These are phyloP conservation scores for Phyllostachys edulis DNA, from an alignment of 176 grass and related monocot genomes.

Conservation along the genomic window DNA sequence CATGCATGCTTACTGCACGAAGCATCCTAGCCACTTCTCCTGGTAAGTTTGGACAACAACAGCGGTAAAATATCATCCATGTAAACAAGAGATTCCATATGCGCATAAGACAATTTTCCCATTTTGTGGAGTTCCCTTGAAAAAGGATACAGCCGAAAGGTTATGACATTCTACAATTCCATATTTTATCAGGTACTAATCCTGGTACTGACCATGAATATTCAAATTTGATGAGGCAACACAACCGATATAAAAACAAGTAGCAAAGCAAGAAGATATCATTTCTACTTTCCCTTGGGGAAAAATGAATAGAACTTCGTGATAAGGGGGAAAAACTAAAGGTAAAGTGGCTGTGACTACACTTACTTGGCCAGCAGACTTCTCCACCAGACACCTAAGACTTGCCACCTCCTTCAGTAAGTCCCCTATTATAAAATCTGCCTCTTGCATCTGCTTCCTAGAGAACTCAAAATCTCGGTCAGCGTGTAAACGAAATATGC, in stretches of 20 bases:
- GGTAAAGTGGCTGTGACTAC: not conserved
- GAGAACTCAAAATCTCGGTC: constrained; percentile 85
- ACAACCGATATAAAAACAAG: not conserved
- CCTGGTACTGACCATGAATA: not conserved
- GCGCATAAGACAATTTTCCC: not conserved
- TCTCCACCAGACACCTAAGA: constrained; percentile 58
- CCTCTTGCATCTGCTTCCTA: constrained; percentile 79
- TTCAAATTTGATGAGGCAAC: not conserved
- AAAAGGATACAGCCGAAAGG: not conserved
- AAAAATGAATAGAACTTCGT: not conserved
- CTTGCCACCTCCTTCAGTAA: constrained; percentile 61
- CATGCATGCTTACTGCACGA: not conserved
- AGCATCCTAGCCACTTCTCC: not conserved
- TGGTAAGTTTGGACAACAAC: not conserved
- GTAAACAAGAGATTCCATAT: not conserved
- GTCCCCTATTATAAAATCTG: constrained; percentile 70
- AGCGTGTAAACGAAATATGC: constrained; percentile 58
- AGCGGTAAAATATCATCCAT: not conserved
- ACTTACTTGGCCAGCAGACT: constrained; percentile 60
- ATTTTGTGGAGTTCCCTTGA: not conserved
- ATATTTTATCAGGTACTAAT: not conserved
- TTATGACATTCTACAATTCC: not conserved
- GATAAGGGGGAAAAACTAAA: not conserved
- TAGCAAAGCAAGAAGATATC: not conserved
- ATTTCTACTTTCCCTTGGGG: not conserved